Evolutionary conservation across 2,329 filamentous ascomycete genomes (phyloP).

Genomic region (Penicillium aurantiogriseum): DNA sequence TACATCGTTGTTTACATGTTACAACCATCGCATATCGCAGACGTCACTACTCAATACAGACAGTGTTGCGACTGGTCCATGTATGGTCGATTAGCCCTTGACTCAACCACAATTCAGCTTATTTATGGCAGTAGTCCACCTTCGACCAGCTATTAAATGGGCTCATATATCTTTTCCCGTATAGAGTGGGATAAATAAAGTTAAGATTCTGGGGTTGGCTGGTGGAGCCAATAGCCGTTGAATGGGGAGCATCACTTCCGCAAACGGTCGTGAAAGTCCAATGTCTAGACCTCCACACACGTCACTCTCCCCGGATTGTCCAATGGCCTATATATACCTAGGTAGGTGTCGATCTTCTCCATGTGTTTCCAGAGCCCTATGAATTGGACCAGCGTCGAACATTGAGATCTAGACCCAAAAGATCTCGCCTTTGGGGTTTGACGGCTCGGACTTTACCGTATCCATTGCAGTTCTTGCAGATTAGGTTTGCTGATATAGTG

Average conservation of each 20-base stretch:
- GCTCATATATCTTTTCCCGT: background rate
- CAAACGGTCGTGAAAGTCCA: constrained; percentile 3
- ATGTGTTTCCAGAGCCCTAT: background rate
- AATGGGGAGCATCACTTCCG: constrained; percentile 5
- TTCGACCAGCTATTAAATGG: background rate
- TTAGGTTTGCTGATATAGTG: background rate
- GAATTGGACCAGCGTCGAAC: constrained; percentile 1
- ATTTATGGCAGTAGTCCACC: background rate
- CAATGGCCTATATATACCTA: background rate
- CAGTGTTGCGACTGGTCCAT: background rate
- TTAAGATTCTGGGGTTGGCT: constrained; percentile 5
- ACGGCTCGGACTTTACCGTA: background rate
- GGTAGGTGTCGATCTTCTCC: background rate
- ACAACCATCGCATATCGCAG: background rate
- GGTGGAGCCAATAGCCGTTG: background rate
- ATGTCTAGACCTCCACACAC: constrained; percentile 1
- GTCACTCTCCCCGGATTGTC: constrained; percentile 3
- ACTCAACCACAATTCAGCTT: background rate
- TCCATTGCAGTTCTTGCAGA: background rate
- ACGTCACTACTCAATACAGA: constrained; percentile 15
- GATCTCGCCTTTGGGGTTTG: background rate
- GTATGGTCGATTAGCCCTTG: constrained; percentile 14
- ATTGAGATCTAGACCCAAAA: background rate
- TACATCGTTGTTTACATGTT: background rate
- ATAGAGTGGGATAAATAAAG: constrained; percentile 9